phyloP scores from a whole-genome alignment of 768 basidiomycete species.

The Trametes cubensis region DNA sequence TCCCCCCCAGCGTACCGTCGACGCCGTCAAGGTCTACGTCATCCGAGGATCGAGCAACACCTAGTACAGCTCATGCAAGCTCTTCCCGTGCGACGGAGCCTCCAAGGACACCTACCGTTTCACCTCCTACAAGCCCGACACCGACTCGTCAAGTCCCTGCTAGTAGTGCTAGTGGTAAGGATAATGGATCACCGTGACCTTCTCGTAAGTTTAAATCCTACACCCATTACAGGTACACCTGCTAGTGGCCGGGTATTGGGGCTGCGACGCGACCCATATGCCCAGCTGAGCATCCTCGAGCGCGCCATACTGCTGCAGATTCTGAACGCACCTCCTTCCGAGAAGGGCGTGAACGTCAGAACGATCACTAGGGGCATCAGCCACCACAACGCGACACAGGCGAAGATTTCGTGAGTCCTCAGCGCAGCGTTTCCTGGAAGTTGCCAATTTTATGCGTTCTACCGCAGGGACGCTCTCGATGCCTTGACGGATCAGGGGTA shows the following conservation, averaged over 20 bases:
- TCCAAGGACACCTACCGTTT: too few species aligned
- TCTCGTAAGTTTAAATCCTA: too few species aligned
- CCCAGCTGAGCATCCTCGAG: slow-evolving; percentile 26
- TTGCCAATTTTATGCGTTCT: background rate
- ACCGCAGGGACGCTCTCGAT: slow-evolving; percentile 29
- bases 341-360: slow-evolving; percentile 6
- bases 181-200: too few species aligned
- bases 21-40: too few species aligned
- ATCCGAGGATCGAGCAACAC: too few species aligned
- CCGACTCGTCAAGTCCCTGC: too few species aligned
- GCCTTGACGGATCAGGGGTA: slow-evolving; percentile 23
- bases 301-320: slow-evolving; percentile 30
- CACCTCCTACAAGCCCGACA: too few species aligned
- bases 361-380: slow-evolving; percentile 13
- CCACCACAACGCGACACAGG: slow-evolving; percentile 3
- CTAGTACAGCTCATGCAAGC: too few species aligned
- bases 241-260: background rate
- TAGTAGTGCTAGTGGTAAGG: too few species aligned
- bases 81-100: too few species aligned
- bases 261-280: slow-evolving; percentile 26
- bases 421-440: too few species aligned
- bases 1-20: background rate
- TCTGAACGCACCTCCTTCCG: slow-evolving; percentile 9
- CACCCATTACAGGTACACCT: too few species aligned
- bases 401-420: slow-evolving; percentile 15